These are phyloP conservation scores for Picea abies DNA, from an alignment of 83 land plant species.

Conservation along the genomic window DNA sequence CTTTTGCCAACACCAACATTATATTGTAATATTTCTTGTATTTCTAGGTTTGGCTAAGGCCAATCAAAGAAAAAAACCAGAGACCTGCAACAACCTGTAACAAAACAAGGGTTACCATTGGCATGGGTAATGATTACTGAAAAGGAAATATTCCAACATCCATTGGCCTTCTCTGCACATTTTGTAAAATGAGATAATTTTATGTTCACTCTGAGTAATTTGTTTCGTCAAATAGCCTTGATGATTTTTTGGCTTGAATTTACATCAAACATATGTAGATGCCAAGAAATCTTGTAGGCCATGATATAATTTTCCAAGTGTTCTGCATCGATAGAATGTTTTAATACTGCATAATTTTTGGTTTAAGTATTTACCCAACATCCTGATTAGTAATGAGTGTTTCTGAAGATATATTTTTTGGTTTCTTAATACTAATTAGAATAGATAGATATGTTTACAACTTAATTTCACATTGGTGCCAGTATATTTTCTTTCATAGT, in stretches of 20 bases:
- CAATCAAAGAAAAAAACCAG: slow-evolving; percentile 44
- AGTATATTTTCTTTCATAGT: too few species aligned
- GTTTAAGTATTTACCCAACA: too few species aligned
- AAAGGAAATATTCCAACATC: too few species aligned
- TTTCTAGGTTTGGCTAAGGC: too few species aligned
- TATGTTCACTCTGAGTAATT: too few species aligned
- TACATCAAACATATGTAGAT: not conserved
- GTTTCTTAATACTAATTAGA: not conserved
- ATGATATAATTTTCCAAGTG: not conserved
- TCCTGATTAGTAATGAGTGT: not conserved
- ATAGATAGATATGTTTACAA: not conserved
- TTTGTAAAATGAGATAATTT: too few species aligned
- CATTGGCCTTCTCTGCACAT: too few species aligned
- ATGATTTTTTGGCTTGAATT: not conserved
- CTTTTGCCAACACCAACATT: too few species aligned
- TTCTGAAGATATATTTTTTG: not conserved
- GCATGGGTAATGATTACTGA: not conserved
- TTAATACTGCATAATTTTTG: not conserved
- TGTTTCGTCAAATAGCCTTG: not conserved
- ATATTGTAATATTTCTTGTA: too few species aligned
- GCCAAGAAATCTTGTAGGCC: not conserved
- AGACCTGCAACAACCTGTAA: slow-evolving; percentile 52
- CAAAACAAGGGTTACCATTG: too few species aligned
- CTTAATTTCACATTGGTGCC: not conserved
- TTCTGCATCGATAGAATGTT: not conserved